phyloP scores from a whole-genome alignment of 1,139 yeast species.

The Eremothecium coryli region DNA sequence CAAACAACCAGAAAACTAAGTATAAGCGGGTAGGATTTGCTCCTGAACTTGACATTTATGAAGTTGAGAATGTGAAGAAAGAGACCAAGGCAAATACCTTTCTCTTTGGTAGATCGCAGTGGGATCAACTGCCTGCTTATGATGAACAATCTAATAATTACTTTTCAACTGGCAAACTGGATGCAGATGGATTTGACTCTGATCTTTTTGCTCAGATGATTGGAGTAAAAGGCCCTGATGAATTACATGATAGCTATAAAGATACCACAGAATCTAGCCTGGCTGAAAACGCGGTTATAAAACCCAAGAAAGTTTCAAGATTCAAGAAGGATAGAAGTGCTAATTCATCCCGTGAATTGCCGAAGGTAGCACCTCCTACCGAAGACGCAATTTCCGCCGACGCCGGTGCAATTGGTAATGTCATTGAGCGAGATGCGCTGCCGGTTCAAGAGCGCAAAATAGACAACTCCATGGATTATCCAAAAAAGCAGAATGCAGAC shows the following conservation, averaged over 20 bases:
- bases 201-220: conserved; percentile 27
- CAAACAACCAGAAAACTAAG: conserved; percentile 12
- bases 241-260: conserved; percentile 24
- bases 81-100: conserved; percentile 35
- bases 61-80: conserved; percentile 49
- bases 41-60: conserved; percentile 44
- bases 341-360: too few species aligned
- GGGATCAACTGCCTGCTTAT: neutral
- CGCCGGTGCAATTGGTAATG: conserved; percentile 15
- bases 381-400: neutral
- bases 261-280: too few species aligned
- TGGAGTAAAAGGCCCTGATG: conserved; percentile 28
- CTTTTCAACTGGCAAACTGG: conserved; percentile 4
- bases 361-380: neutral
- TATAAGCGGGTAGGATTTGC: conserved; percentile 48
- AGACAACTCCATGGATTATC: neutral
- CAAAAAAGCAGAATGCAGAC: neutral
- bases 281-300: conserved; percentile 7
- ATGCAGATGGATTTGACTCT: conserved; percentile 23
- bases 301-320: conserved; percentile 23
- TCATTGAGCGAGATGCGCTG: conserved; percentile 19
- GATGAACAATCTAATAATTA: neutral
- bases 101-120: conserved; percentile 12
- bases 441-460: neutral
- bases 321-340: conserved; percentile 21